phyloP scores from a whole-genome alignment of 306 rosid species.

The Vigna nakashimae region DNA sequence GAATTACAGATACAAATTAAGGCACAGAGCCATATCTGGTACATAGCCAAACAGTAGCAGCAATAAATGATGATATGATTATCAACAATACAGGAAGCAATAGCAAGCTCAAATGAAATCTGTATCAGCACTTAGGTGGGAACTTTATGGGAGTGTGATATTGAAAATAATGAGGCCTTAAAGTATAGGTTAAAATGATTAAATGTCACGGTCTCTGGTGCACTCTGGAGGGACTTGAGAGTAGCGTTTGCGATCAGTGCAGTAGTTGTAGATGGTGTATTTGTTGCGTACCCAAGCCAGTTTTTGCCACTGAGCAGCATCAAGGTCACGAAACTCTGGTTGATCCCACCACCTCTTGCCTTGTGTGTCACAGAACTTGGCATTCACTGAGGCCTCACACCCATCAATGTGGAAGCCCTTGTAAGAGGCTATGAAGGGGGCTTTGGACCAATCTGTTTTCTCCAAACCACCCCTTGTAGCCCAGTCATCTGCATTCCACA shows the following conservation, averaged over 20 bases:
- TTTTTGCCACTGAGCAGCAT: conserved; percentile 62
- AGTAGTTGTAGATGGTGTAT: conserved; percentile 87
- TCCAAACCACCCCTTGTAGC: conserved; percentile 91
- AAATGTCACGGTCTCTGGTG: conserved; percentile 73
- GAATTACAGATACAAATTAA: background rate
- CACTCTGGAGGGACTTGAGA: conserved; percentile 65
- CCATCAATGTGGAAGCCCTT: conserved; percentile 86
- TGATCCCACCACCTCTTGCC: conserved; percentile 94
- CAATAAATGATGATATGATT: conserved; percentile 24
- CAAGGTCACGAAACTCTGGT: conserved; percentile 75
- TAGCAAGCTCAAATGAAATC: conserved; percentile 15
- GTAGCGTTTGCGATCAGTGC: conserved; percentile 70
- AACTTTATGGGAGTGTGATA: background rate
- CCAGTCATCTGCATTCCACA: conserved; percentile 98
- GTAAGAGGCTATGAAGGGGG: conserved; percentile 84
- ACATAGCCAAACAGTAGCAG: conserved; percentile 1
- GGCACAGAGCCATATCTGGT: conserved; percentile 4
- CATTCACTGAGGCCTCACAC: conserved; percentile 81
- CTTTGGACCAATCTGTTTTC: conserved; percentile 93
- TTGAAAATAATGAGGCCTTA: background rate
- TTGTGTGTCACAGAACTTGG: conserved; percentile 73
- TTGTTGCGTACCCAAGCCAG: conserved; percentile 74
- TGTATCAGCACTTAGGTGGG: conserved; percentile 2
- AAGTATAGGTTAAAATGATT: conserved; percentile 1
- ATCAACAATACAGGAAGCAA: conserved; percentile 8